Evolutionary conservation across 306 rosid genomes (phyloP), one percentile per base, ranked within the genome.

Genomic region (Trifolium repens): DNA sequence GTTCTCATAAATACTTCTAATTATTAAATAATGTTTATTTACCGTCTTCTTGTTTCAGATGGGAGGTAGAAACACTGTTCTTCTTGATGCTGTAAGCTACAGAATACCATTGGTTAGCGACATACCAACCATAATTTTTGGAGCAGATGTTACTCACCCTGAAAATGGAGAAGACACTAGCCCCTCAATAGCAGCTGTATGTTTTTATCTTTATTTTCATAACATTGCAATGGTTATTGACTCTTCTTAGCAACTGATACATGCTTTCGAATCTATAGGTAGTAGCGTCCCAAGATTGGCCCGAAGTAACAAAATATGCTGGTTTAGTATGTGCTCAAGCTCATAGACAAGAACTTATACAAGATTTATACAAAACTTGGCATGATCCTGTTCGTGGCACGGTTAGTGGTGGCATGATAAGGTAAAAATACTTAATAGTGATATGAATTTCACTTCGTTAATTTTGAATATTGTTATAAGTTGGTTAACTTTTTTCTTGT

Each of bases 271-370:
- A 73, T 80, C 22, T 87, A 76, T 73, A 94, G 98, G 98, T 94
- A 67, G 98, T 94, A 79, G 98, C 98, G 1, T 94, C 98, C 14
- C 98, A 91, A 87, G 98, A 94, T 71, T 94, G 98, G 98, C 98
- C 98, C 0, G 98, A 94, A 86, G 80, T 94, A 34, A 94, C 98
- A 0, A 94, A 91, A 79, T 94, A 94, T 82, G 96, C 97, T 58
- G 97, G 97, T 69, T 78, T 94, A 79, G 98, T 94, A 39, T 88
- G 96, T 74, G 93, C 98, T 74, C 98, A 94, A 85, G 91, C 96
- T 59, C 98, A 91, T 73, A 89, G 98, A 26, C 98, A 94, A 73
- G 98, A 94, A 83, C 93, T 94, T 35, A 94, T 94, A 76, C 96
- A 94, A 77, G 98, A 94, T 72, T 85, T 94, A 63, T 94, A 74